Base-by-base conservation (phyloP, 2,329 filamentous ascomycete genomes). In the Rasamsonia emersonii region DNA sequence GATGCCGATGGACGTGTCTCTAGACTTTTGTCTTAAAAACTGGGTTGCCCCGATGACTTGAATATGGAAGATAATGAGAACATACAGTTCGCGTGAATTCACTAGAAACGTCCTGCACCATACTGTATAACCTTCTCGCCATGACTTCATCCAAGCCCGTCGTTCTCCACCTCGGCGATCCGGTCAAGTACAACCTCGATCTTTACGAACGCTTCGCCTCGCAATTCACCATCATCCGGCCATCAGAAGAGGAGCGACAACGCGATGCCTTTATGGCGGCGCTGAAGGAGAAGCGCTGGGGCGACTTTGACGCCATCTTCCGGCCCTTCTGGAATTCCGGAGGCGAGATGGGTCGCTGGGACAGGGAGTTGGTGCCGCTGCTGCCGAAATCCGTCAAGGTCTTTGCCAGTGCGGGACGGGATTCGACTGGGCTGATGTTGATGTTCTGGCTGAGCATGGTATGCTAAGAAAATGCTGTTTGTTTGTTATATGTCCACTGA, bases 311-410 rank as follows among this genome's bases (percentile, higher is more conserved):
- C 6, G 71, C 68, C 34, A 59, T 68, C n/a, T 48, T 51, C 32
- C 65, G 77, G 1, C 77, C 77, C 0, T 76, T 75, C 40, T 80
- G 72, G 67, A 67, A 70, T 33, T 75, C 73, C 0, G 77, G 77
- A 17, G 75, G 73, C 6, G 76, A 80, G 51, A 80, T 81, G 77
- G 73, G 73, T 8, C 64, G 62, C 8, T 80, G 76, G 75, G 70
- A 81, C 43, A 49, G 59, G 13, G 75, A 79, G 46, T 53, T 81
- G 11, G 71, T 81, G 21, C 46, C 49, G 1, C 53, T 75, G 13
- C 54, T 82, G 4, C 77, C 77, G 0, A 24, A 50, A 2, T 70
- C 63, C 16, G 71, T 76, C 42, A 67, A 65, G 40, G 71, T 82
- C 18, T 80, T 77, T 56, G 73, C 77, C 25, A 75, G 70, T 33